phyloP scores from a whole-genome alignment of 805 yeast species.

The Metschnikowia gelsemii region DNA sequence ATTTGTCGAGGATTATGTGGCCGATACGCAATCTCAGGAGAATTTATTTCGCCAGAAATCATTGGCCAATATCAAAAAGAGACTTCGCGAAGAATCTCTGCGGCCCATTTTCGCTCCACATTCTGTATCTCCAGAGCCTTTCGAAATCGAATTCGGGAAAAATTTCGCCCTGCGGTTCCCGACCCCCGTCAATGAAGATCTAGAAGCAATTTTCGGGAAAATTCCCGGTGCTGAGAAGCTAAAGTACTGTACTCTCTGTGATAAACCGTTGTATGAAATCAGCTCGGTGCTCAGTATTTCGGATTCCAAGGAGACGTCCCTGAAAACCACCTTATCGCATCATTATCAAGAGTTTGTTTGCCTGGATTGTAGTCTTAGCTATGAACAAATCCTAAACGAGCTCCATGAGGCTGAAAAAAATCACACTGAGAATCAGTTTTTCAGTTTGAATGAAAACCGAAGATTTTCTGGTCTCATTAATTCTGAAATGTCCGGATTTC shows the following conservation, averaged over 20 bases:
- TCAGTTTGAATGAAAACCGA: not conserved
- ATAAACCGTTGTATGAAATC: slow-evolving; percentile 62
- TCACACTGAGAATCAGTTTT: not conserved
- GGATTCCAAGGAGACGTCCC: slow-evolving; percentile 4
- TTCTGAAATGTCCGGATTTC: too few species aligned
- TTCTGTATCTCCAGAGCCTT: not conserved
- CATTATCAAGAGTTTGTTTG: slow-evolving; percentile 59
- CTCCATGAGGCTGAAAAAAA: slow-evolving; percentile 21
- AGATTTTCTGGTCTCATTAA: too few species aligned
- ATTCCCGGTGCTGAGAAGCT: slow-evolving; percentile 40
- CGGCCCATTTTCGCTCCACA: not conserved
- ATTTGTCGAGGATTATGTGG: slow-evolving; percentile 56
- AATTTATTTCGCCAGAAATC: slow-evolving; percentile 31
- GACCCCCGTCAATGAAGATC: slow-evolving; percentile 21
- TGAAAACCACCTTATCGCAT: slow-evolving; percentile 14
- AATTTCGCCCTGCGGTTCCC: not conserved
- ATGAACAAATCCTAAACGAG: slow-evolving; percentile 52
- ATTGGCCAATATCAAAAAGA: slow-evolving; percentile 39
- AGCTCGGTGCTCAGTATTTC: slow-evolving; percentile 41
- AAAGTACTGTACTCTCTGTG: slow-evolving; percentile 66
- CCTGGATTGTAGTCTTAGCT: slow-evolving; percentile 56
- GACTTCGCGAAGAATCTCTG: slow-evolving; percentile 14
- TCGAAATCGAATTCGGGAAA: not conserved
- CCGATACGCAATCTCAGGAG: slow-evolving; percentile 10
- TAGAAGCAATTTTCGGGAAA: slow-evolving; percentile 39